Conservation (phyloP, 2,329 filamentous ascomycete genomes). For the Teratosphaeria pseudoeucalypti region DNA sequence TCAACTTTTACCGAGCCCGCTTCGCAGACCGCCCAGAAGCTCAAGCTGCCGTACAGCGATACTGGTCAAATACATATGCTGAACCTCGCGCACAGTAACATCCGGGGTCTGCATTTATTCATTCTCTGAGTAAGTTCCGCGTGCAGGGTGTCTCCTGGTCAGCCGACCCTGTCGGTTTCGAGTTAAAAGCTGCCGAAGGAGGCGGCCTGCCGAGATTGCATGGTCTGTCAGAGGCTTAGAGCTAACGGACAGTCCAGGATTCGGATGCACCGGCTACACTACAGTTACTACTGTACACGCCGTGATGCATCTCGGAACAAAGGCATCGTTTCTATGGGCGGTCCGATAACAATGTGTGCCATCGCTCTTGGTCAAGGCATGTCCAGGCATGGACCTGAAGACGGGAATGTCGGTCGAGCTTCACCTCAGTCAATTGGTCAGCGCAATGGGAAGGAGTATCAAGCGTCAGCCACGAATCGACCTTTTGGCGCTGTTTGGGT, state of each 20-base stretch:
- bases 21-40: constrained; percentile 46
- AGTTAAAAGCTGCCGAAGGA: background rate
- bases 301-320: background rate
- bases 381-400: background rate
- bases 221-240: background rate
- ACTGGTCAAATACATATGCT: constrained; percentile 32
- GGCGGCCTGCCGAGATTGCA: background rate
- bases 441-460: background rate
- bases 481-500: background rate
- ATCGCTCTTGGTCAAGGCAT: background rate
- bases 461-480: background rate
- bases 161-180: background rate
- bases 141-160: background rate
- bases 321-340: background rate
- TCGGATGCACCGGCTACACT: too few species aligned
- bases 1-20: constrained; percentile 70
- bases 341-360: background rate
- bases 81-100: background rate
- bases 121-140: background rate
- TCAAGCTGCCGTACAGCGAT: constrained; percentile 44
- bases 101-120: background rate
- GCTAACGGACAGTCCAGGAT: too few species aligned
- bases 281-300: background rate
- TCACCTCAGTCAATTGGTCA: background rate
- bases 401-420: background rate